Percentiles rank a stretch among this genome's conserved stretches.
Conservation (phyloP, 2,329 filamentous ascomycete species). For the Graphilbum fragrans region DNA sequence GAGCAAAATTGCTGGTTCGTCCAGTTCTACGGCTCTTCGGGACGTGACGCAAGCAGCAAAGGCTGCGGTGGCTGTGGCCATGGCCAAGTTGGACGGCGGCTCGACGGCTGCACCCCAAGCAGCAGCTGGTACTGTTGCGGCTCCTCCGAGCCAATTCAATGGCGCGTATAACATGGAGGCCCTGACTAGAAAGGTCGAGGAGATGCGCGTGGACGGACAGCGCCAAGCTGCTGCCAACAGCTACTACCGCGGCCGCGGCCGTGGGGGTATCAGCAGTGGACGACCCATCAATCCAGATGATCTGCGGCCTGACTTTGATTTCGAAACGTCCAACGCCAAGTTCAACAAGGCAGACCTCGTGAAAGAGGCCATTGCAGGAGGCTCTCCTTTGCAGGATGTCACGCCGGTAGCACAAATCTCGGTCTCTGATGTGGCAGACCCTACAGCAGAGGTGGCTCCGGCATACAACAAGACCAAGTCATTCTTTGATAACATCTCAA, state of each 20-base stretch:
- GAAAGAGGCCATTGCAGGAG: slow-evolving; percentile 67
- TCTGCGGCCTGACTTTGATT: slow-evolving; percentile 85
- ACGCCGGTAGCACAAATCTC: slow-evolving; percentile 23
- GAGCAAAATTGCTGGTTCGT: slow-evolving; percentile 21
- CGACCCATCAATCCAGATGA: slow-evolving; percentile 66
- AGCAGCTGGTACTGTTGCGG: slow-evolving; percentile 14
- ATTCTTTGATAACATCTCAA: slow-evolving; percentile 98
- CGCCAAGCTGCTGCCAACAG: neutral
- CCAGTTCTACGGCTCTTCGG: slow-evolving; percentile 33
- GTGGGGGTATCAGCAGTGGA: slow-evolving; percentile 30
- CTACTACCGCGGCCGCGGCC: slow-evolving; percentile 21
- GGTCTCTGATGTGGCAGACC: slow-evolving; percentile 14
- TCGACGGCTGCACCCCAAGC: slow-evolving; percentile 9
- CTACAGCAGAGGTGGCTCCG: slow-evolving; percentile 3
- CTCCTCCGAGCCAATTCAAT: slow-evolving; percentile 17
- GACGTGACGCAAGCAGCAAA: slow-evolving; percentile 65
- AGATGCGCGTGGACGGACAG: slow-evolving; percentile 57
- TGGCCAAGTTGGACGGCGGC: slow-evolving; percentile 52
- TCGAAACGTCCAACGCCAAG: slow-evolving; percentile 73
- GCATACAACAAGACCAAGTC: slow-evolving; percentile 80
- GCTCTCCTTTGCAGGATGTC: slow-evolving; percentile 7
- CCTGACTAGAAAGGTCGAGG: slow-evolving; percentile 60
- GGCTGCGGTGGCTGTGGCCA: slow-evolving; percentile 67
- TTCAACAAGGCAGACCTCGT: slow-evolving; percentile 79
- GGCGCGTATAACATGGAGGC: slow-evolving; percentile 49